Evolutionary conservation across 2,329 filamentous ascomycete species (phyloP), one percentile per base, ranked within the genome.

Genomic region (Colletotrichum siamense): DNA sequence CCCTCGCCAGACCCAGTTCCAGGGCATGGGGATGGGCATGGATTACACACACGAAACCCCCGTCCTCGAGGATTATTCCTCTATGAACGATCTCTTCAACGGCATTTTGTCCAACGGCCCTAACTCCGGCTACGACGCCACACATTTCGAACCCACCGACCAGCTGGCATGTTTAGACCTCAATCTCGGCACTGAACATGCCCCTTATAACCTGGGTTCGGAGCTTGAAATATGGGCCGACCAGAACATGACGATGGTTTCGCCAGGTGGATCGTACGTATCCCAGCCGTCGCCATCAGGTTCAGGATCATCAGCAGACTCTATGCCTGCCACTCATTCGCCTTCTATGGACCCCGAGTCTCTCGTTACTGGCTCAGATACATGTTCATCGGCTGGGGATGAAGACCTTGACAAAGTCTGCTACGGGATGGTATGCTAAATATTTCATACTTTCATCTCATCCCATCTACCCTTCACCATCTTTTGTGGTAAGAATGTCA

Each of bases 391-490:
- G 10, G 59, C 65, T 13, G 71, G 49, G 26, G 78, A 72, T 8
- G 68, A 66, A 3, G 76, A 79, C 4, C 8, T 44, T 16, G 77
- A 78, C 28, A 77, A 69, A 32, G 75, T 81, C 59, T 82, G 81
- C 76, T 81, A 82, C 39, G 81, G 81, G 8, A 82, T 81, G 81
- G 81, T 81, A 62, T 13, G 32, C 49, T n/a, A 39, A 64, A 2
- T 1, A 5, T 73, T 39, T 65, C 52, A 26, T 57, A 9, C 26
- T 12, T n/a, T 30, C 26, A 12, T 18, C 15, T 10, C 5, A 4
- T 6, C 2, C 9, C 9, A 7, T 2, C 22, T 6, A 1, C 28
- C 18, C 28, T 6, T 30, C 8, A 30, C 13, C 8, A 12, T 8
- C 3, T 26, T 3, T 64, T 8, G n/a, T 39, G 15, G 16, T 64